Evolutionary conservation across 257 asterid species (phyloP).

Genomic region (Przewalskia tangutica): DNA sequence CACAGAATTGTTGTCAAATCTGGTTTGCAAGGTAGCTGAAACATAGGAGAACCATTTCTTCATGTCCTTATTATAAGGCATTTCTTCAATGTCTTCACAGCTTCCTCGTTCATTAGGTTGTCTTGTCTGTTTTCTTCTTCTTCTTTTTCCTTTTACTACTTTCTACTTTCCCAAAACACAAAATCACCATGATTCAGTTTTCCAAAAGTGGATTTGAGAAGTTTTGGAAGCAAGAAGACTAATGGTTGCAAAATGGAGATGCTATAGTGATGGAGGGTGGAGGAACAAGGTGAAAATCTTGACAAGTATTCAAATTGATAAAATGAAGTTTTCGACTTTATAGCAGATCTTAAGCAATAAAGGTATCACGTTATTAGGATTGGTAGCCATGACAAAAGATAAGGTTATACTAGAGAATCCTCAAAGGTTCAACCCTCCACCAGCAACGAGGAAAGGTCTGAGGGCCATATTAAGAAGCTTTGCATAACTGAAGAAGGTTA

Average conservation of each 20-base stretch:
- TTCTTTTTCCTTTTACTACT: background rate
- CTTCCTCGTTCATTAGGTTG: background rate
- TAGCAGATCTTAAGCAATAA: background rate
- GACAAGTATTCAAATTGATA: background rate
- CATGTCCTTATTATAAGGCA: too few species aligned
- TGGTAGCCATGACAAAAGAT: background rate
- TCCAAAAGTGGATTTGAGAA: background rate
- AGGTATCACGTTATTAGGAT: background rate
- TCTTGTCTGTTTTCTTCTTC: background rate
- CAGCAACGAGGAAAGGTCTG: background rate
- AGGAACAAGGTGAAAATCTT: background rate
- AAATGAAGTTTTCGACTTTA: background rate
- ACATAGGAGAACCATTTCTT: background rate
- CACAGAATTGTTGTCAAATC: background rate
- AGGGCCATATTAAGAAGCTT: background rate
- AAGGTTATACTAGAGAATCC: background rate
- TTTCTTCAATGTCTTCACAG: background rate
- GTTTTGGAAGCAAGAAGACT: background rate
- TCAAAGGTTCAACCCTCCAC: background rate
- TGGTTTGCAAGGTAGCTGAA: background rate
- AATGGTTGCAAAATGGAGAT: background rate
- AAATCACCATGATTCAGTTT: background rate
- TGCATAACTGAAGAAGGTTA: background rate
- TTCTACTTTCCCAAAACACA: background rate
- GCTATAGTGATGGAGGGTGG: background rate